Base-by-base conservation (phyloP, 1,284 basidiomycete genomes). In the Marasmius tenuissimus region DNA sequence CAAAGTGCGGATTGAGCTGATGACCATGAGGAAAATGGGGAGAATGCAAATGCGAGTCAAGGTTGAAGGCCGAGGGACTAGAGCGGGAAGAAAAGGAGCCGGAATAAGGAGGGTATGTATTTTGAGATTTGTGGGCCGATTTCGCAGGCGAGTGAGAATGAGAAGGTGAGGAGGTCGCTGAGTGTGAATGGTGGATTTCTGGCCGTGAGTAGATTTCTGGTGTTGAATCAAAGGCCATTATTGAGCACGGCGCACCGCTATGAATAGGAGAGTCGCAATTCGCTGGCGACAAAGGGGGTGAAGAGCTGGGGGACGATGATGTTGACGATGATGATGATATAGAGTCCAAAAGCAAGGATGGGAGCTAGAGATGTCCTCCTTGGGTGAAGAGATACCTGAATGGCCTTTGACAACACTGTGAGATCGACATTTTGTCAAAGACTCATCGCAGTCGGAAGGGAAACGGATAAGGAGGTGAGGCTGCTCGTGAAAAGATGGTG, bases 1-100 rank as follows among this genome's bases (percentile, higher is more conserved):
- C 84, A 70, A 97, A 97, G 37, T 81, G 77, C 1, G 82, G 73
- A 67, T 91, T 83, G 39, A 97, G 83, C 27, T 69, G 70, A 72
- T 94, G 89, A 1, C 80, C 81, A 3, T 72, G 67, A 2, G 87
- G 85, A 68, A 93, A 90, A 40, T 85, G 83, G 34, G 78, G 74
- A 9, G 85, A 89, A 70, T 87, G 77, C 37, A 77, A 68, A 65
- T 69, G 74, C 8, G 78, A 83, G 59, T 78, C 68, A 40, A 72
- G 61, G 56, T 68, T 70, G 58, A 61, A 60, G 9, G 52, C 49
- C 16, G 61, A 39, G 34, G 33, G 59, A 65, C 47, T 67, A 66
- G 60, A 45, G 37, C 51, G 51, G 27, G 59, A 55, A 37, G 48
- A 45, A 33, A 40, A 55, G 38, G 34, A 33, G 48, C 20, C 53